phyloP scores from a whole-genome alignment of 306 rosid genomes.

The Canavalia ensiformis region DNA sequence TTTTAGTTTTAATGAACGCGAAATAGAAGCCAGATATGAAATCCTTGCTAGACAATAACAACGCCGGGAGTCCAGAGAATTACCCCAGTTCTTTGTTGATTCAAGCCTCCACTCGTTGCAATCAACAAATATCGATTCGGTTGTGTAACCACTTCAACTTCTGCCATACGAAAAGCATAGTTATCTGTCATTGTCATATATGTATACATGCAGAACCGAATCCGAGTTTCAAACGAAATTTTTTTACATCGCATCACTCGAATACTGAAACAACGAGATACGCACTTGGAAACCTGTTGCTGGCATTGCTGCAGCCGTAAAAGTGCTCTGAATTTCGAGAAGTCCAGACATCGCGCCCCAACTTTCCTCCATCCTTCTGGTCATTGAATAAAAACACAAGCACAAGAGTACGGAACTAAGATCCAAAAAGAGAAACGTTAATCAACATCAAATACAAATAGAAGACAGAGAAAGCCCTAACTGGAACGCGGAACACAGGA shows the following conservation, averaged over 20 bases:
- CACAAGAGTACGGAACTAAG: conserved; percentile 42
- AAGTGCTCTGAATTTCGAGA: conserved; percentile 76
- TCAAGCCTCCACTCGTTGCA: conserved; percentile 98
- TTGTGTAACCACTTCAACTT: conserved; percentile 63
- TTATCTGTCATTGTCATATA: conserved; percentile 35
- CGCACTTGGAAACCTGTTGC: conserved; percentile 87
- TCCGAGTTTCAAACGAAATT: conserved; percentile 45
- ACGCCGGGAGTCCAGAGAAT: conserved; percentile 40
- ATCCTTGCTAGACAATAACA: conserved; percentile 25
- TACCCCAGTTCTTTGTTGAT: conserved; percentile 99
- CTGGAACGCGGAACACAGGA: conserved; percentile 75
- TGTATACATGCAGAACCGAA: conserved; percentile 6
- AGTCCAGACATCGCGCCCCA: conserved; percentile 79
- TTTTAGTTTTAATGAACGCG: neutral
- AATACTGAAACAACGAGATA: conserved; percentile 49
- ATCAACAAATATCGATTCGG: conserved; percentile 80
- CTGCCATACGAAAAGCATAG: conserved; percentile 54
- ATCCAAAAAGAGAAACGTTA: conserved; percentile 43
- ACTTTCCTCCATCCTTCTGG: conserved; percentile 67
- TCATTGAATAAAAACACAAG: conserved; percentile 40
- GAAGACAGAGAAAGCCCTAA: conserved; percentile 65
- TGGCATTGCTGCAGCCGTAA: conserved; percentile 80
- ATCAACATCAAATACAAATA: conserved; percentile 22
- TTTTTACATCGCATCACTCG: conserved; percentile 41
- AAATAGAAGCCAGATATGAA: conserved; percentile 2